Base-by-base conservation (phyloP, 179 eudicot species). In the Pouteria campechiana region DNA sequence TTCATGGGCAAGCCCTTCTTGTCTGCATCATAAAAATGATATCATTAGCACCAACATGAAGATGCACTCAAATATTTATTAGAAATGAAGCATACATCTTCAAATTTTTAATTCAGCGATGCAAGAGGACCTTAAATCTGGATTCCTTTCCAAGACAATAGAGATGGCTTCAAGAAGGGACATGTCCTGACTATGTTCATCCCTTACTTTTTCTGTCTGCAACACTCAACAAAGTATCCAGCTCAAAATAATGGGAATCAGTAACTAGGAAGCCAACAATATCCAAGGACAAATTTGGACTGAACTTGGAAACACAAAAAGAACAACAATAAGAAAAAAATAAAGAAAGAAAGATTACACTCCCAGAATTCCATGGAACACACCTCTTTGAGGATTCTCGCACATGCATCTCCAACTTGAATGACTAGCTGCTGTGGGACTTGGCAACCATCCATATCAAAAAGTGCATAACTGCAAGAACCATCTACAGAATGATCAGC, bases 81-180 rank as follows among this genome's bases (percentile, higher is more conserved):
- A n/a, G n/a, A n/a, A n/a, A n/a, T n/a, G n/a, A n/a, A n/a, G n/a
- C n/a, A n/a, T n/a, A n/a, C n/a, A n/a, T n/a, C n/a, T n/a, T n/a
- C n/a, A n/a, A n/a, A n/a, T n/a, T n/a, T n/a, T n/a, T n/a, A n/a
- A n/a, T n/a, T n/a, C n/a, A n/a, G n/a, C n/a, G n/a, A n/a, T n/a
- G n/a, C n/a, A n/a, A n/a, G n/a, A n/a, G n/a, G 74, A 90, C 98
- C 94, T 90, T 54, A 90, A 58, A 37, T 79, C 63, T 46, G 98
- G 96, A 55, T 82, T 73, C 48, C 68, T 65, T 10, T 79, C 88
- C 62, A 90, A 50, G 35, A 90, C 96, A 53, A 86, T 67, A 12
- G 88, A 75, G 38, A 90, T 90, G 30, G 90, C 98, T 65, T 82
- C 74, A 60, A 59, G 77, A 46, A 89, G 79, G 21, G 97, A 89